phyloP scores from a whole-genome alignment of 148 eudicot genomes.

The Rheum nobile region DNA sequence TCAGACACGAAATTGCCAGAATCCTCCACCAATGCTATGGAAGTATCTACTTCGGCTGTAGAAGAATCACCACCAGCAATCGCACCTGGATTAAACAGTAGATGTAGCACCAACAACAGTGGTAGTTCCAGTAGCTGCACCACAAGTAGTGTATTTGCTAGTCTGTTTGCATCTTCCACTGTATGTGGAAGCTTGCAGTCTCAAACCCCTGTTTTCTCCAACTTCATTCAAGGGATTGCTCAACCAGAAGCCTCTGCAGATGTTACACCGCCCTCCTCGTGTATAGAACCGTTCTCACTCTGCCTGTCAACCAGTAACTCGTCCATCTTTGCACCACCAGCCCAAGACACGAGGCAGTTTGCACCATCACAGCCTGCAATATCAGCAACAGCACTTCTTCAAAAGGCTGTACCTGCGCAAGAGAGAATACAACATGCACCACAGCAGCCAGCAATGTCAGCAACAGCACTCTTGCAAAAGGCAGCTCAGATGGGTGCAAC shows the following conservation, averaged over 20 bases:
- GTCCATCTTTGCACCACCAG: conserved; percentile 55
- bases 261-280: conserved; percentile 27
- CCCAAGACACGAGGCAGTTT: conserved; percentile 54
- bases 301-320: conserved; percentile 70
- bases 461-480: conserved; percentile 92
- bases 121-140: conserved; percentile 33
- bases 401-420: conserved; percentile 44
- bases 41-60: neutral
- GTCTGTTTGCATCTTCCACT: conserved; percentile 74
- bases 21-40: neutral
- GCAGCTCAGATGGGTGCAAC: conserved; percentile 91
- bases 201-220: conserved; percentile 44
- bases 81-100: conserved; percentile 19
- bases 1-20: conserved; percentile 4
- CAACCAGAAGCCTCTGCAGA: conserved; percentile 34
- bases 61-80: neutral
- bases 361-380: conserved; percentile 62
- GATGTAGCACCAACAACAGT: conserved; percentile 39
- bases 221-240: conserved; percentile 41
- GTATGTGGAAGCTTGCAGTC: conserved; percentile 36
- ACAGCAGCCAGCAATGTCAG: conserved; percentile 82
- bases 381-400: conserved; percentile 92
- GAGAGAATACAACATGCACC: conserved; percentile 18
- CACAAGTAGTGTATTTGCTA: conserved; percentile 64
- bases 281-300: conserved; percentile 54